phyloP scores from a whole-genome alignment of 2,329 filamentous ascomycete species.

The Teratosphaeria nubilosa region DNA sequence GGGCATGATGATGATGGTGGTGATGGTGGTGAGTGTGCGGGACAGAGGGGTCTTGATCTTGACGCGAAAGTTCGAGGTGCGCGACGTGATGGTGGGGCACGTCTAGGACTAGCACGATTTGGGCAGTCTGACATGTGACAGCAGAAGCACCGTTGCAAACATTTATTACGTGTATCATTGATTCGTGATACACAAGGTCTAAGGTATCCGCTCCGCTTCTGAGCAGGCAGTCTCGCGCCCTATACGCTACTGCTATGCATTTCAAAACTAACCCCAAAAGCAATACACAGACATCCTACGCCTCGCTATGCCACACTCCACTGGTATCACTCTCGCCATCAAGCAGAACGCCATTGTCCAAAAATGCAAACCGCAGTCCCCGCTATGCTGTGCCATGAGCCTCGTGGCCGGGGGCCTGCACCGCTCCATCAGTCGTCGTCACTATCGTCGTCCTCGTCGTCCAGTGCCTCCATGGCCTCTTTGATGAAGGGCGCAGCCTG shows the following conservation, averaged over 20 bases:
- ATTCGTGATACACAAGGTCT: background rate
- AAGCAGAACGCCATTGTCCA: background rate
- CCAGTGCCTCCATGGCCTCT: constrained; percentile 82
- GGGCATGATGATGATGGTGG: constrained; percentile 17
- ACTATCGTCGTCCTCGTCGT: constrained; percentile 20
- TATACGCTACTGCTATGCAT: background rate
- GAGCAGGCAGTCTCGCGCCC: background rate
- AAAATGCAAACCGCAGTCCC: background rate
- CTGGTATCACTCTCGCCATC: background rate
- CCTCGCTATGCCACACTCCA: background rate
- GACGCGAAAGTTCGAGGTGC: background rate
- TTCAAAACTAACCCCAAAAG: background rate
- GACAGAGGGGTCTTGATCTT: background rate
- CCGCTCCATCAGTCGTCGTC: constrained; percentile 13
- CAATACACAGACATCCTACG: background rate
- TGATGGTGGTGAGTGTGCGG: background rate
- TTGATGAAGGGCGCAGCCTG: constrained; percentile 91
- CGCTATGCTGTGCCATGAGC: background rate
- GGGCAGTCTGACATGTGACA: background rate
- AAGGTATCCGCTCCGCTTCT: background rate
- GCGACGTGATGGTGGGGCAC: background rate
- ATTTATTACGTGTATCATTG: too few relatives aligned
- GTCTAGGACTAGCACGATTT: background rate
- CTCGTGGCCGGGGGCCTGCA: background rate
- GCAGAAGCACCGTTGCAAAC: background rate